A percentile compares a stretch with the other conserved stretches of the same genome.
phyloP scores from a whole-genome alignment of 2,329 filamentous ascomycete genomes.

The Erysiphe pulchra region DNA sequence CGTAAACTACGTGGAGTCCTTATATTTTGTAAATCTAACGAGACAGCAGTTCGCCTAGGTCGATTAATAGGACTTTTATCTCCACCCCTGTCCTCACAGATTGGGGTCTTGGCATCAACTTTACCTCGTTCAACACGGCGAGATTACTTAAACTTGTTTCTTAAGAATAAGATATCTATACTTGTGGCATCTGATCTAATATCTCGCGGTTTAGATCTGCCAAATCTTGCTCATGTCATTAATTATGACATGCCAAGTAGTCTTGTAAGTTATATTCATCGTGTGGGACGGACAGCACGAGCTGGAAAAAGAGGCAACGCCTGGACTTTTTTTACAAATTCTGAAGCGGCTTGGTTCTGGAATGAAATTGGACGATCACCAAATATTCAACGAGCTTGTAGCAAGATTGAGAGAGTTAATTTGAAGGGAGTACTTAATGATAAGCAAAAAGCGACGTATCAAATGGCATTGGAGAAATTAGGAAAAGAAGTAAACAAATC shows the following conservation, averaged over 20 bases:
- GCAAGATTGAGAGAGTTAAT: constrained; percentile 20
- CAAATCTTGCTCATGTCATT: constrained; percentile 56
- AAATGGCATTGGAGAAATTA: constrained; percentile 22
- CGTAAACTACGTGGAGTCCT: constrained; percentile 23
- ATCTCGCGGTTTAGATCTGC: constrained; percentile 67
- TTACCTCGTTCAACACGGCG: constrained; percentile 45
- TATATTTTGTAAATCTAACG: constrained; percentile 79
- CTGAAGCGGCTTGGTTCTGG: constrained; percentile 71
- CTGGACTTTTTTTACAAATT: constrained; percentile 65
- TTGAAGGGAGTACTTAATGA: constrained; percentile 16
- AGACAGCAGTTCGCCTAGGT: constrained; percentile 64
- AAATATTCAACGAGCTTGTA: constrained; percentile 20
- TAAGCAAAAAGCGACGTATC: constrained; percentile 18
- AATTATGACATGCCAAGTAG: constrained; percentile 82
- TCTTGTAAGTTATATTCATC: constrained; percentile 65
- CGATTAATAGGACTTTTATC: constrained; percentile 47
- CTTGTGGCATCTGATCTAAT: constrained; percentile 86
- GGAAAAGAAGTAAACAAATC: constrained; percentile 4
- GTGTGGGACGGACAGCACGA: constrained; percentile 72
- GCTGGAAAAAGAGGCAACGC: constrained; percentile 52
- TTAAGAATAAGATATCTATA: constrained; percentile 34
- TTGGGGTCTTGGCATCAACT: constrained; percentile 53
- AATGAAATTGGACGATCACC: constrained; percentile 42
- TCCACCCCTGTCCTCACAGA: constrained; percentile 26
- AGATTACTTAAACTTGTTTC: constrained; percentile 41